A percentile compares a stretch with the other conserved stretches of the same genome.
Evolutionary conservation across 305 asterid species (phyloP).

Genomic region (Rubia occidens): DNA sequence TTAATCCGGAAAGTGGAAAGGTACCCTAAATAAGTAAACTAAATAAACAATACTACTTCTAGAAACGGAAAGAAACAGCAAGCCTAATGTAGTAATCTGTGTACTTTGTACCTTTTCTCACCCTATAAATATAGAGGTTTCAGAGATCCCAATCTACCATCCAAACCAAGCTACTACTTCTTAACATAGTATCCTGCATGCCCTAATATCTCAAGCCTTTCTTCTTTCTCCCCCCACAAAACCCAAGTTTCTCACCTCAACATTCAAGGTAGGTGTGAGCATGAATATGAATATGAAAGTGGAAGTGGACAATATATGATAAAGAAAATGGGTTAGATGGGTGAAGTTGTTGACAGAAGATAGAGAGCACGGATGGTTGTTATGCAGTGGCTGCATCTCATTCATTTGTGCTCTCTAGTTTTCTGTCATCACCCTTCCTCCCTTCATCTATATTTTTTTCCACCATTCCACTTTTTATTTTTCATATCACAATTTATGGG

Average conservation of each 20-base stretch:
- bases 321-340: no score
- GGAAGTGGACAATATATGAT: no score
- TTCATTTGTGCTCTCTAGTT: background rate
- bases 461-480: no score
- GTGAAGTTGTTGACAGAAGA: background rate
- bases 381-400: background rate
- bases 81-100: background rate
- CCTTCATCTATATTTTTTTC: background rate
- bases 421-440: background rate
- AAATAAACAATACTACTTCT: background rate
- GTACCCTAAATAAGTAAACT: background rate
- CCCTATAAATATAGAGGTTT: background rate
- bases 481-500: no score
- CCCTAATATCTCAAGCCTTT: background rate
- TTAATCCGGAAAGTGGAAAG: background rate
- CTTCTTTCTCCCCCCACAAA: background rate
- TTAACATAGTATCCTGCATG: background rate
- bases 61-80: constrained; percentile 1
- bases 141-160: background rate
- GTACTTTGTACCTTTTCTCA: background rate
- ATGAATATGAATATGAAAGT: background rate
- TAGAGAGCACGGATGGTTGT: background rate
- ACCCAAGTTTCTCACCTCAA: background rate
- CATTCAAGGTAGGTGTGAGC: background rate
- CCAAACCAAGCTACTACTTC: background rate